Base-by-base conservation (phyloP, 805 yeast genomes). In the Barnettozyma sp. region DNA sequence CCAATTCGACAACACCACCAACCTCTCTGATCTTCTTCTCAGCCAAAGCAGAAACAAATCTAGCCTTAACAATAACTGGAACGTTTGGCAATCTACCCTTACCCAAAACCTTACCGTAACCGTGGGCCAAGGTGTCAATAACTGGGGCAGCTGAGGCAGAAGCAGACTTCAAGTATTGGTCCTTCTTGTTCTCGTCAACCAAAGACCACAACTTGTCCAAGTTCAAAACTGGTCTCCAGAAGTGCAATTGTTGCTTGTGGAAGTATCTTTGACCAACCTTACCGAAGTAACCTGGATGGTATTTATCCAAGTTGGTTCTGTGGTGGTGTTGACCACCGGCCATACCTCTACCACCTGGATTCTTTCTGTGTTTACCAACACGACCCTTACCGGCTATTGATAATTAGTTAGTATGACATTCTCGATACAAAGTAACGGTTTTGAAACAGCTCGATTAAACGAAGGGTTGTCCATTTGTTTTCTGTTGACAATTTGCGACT, bases 311-410 rank as follows among this genome's bases (percentile, higher is more conserved):
- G 80, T 92, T 92, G 71, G 92, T 88, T 81, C 99, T 86, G 96
- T 92, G 98, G 76, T 92, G 99, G 74, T 90, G 97, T 76, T 78
- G 90, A 86, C 99, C 99, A 90, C 99, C 99, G 69, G 99, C 99
- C 88, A 75, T 90, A 92, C 99, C 99, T 76, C 97, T 88, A 77
- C 98, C 98, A 92, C 98, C 98, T 56, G 98, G 97, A 64, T 84
- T 92, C 95, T 92, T 92, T 87, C 98, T 88, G 94, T 92, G 98
- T 83, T 92, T 92, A 75, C 99, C 99, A 73, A 92, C 75, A 81
- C 99, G 94, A 84, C 98, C 98, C 72, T 90, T 81, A 85, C 98
- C 98, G 94, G 97, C 97, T 83, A 62, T 58, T 30, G 18, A 40
- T 30, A 35, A n/a, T n/a, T n/a, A 20, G 56, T 54, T 55, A 54